A percentile compares a stretch with the other conserved stretches of the same genome.
These are phyloP conservation scores for Pterocarpus santalinus DNA, from an alignment of 306 rosid genomes.

Conservation along the genomic window DNA sequence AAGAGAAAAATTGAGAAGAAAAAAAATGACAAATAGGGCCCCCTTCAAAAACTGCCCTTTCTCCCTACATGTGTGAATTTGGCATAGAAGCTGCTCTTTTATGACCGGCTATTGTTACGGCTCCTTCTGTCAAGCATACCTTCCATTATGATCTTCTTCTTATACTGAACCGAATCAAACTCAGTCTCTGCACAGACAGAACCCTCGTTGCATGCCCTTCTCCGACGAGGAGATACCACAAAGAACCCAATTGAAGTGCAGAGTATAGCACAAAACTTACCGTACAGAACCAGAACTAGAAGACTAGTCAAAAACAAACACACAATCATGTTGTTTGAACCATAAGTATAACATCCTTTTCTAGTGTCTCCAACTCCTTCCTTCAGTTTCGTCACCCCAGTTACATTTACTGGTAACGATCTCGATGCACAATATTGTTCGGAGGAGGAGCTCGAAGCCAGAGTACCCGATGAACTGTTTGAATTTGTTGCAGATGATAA, in stretches of 20 bases:
- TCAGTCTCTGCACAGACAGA: neutral
- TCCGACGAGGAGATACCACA: constrained; percentile 31
- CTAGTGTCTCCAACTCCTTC: constrained; percentile 5
- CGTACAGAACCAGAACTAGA: constrained; percentile 43
- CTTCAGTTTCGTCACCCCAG: neutral
- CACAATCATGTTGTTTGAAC: neutral
- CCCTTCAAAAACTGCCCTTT: neutral
- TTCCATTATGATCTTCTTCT: constrained; percentile 37
- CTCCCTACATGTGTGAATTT: neutral
- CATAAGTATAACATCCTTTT: neutral
- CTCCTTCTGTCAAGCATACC: constrained; percentile 22
- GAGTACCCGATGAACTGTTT: neutral
- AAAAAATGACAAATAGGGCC: neutral
- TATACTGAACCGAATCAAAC: constrained; percentile 13
- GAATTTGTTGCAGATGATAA: constrained; percentile 14
- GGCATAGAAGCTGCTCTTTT: neutral
- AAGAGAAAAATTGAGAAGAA: neutral
- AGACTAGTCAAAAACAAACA: constrained; percentile 33
- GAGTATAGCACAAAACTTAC: constrained; percentile 46
- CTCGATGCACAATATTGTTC: neutral
- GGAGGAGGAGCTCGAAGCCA: neutral
- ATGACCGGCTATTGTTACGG: neutral
- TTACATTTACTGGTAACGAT: neutral
- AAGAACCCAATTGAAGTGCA: constrained; percentile 46
- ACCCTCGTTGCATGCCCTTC: neutral